phyloP scores from a whole-genome alignment of 1,139 yeast species.

The Kodamaea fungicola region DNA sequence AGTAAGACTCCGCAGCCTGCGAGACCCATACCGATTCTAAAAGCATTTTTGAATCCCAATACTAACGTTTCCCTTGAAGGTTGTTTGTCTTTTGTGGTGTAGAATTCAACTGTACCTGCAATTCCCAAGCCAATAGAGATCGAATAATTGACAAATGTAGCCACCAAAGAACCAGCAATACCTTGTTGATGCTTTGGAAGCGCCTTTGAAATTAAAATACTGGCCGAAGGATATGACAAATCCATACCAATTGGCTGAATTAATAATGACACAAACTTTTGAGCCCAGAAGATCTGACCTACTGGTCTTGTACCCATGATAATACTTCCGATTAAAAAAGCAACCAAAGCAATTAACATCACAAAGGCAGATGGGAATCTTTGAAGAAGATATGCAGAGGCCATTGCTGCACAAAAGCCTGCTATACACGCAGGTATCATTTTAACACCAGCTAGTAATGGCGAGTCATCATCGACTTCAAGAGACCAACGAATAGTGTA shows the following conservation, averaged over 20 bases:
- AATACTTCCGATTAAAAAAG: conserved; percentile 38
- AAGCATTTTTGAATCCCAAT: conserved; percentile 42
- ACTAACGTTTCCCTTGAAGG: conserved; percentile 21
- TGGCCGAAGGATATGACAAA: conserved; percentile 62
- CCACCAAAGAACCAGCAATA: conserved; percentile 60
- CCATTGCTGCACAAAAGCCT: conserved; percentile 46
- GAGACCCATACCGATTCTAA: conserved; percentile 50
- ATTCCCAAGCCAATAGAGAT: conserved; percentile 62
- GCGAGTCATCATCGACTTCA: conserved; percentile 26
- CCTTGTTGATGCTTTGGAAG: conserved; percentile 59
- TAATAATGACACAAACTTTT: conserved; percentile 44
- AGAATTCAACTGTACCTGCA: conserved; percentile 58
- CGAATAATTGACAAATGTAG: conserved; percentile 60
- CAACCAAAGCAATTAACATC: conserved; percentile 43
- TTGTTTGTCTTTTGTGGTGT: conserved; percentile 30
- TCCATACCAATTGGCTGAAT: conserved; percentile 63
- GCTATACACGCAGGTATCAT: conserved; percentile 36
- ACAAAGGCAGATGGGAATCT: conserved; percentile 39
- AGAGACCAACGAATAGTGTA: conserved; percentile 38
- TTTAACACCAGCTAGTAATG: conserved; percentile 38
- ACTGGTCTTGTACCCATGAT: conserved; percentile 45
- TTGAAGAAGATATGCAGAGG: conserved; percentile 37
- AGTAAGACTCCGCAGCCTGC: conserved; percentile 43
- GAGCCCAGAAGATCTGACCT: conserved; percentile 52
- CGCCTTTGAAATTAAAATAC: conserved; percentile 47